Base-by-base conservation (phyloP, 169 alveolate species). In the Ichthyophthirius multifiliis region DNA sequence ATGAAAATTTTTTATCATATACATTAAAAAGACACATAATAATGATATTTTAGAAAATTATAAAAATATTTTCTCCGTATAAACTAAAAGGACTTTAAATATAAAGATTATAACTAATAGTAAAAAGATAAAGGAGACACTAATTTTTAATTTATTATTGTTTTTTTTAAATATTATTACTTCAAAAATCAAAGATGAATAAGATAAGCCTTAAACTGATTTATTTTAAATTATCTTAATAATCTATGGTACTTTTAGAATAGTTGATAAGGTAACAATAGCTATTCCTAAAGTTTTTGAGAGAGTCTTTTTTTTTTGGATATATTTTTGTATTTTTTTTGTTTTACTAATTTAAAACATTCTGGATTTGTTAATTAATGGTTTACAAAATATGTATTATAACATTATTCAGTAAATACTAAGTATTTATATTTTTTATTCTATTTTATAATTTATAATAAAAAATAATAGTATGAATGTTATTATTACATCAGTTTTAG, bases 41-140 rank as follows among this genome's bases (percentile, higher is more conserved):
- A 27, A 75, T 47, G 20, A 82, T 27, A 43, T 65, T 83, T 74
- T 89, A 74, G 16, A 83, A 32, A 39, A 83, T 37, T 10, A 89
- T 85, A 44, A 83, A 47, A 2, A 85, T 63, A 35, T 78, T 83
- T 48, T 89, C 94, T 20, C 90, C 94, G 44, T 80, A 85, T 10
- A 83, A 82, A 47, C 84, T 79, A 83, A 83, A 89, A 18, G 86
- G 82, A 41, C 46, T 80, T 20, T 76, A 45, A 10, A 63, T 75
- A 62, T 63, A 82, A 23, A 85, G 20, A 37, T 65, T 62, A 39
- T 89, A 89, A 7, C 85, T 76, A 32, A 78, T 75, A 18, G 86
- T 44, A 76, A 82, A 65, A 13, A 85, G 39, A 39, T 65, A 81
- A 55, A 77, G 41, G 44, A 79, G 23, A 30, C 43, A 35, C 89